Conservation (phyloP, 2,329 filamentous ascomycete species). For the Nemania sp. region DNA sequence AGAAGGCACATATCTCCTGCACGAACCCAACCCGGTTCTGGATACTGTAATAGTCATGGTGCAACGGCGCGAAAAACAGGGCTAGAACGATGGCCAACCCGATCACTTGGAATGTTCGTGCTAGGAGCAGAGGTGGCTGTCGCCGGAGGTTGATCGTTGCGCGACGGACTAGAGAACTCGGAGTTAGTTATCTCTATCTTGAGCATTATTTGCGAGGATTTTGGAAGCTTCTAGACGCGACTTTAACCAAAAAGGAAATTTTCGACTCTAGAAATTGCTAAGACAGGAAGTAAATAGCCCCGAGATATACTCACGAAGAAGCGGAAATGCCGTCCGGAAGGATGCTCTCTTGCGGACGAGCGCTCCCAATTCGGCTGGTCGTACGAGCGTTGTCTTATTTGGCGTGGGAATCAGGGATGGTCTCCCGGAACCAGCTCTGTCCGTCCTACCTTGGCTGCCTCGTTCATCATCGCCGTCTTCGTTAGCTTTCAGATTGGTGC, state of each 20-base stretch:
- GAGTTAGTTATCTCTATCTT: too few relatives aligned
- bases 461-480: slow-evolving; percentile 1
- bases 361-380: slow-evolving; percentile 78
- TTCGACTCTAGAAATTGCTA: too few relatives aligned
- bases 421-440: slow-evolving; percentile 36
- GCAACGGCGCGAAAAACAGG: slow-evolving; percentile 78
- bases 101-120: slow-evolving; percentile 74
- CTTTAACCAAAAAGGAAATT: too few relatives aligned
- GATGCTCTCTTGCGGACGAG: slow-evolving; percentile 73
- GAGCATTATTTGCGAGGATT: too few relatives aligned
- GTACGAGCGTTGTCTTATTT: slow-evolving; percentile 64
- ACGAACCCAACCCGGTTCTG: slow-evolving; percentile 81
- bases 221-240: too few relatives aligned
- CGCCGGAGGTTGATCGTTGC: slow-evolving; percentile 76
- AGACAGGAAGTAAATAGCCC: too few relatives aligned
- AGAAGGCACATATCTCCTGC: slow-evolving; percentile 77
- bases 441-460: slow-evolving; percentile 7
- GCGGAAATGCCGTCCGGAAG: slow-evolving; percentile 72
- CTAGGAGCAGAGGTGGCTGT: slow-evolving; percentile 72
- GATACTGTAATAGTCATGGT: slow-evolving; percentile 75
- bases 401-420: slow-evolving; percentile 45
- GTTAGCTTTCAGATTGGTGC: neutral
- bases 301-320: too few relatives aligned
- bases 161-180: too few relatives aligned
- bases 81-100: slow-evolving; percentile 72